Evolutionary conservation across 306 rosid species (phyloP), one percentile per base, ranked within the genome.

Genomic region (Senna tora): DNA sequence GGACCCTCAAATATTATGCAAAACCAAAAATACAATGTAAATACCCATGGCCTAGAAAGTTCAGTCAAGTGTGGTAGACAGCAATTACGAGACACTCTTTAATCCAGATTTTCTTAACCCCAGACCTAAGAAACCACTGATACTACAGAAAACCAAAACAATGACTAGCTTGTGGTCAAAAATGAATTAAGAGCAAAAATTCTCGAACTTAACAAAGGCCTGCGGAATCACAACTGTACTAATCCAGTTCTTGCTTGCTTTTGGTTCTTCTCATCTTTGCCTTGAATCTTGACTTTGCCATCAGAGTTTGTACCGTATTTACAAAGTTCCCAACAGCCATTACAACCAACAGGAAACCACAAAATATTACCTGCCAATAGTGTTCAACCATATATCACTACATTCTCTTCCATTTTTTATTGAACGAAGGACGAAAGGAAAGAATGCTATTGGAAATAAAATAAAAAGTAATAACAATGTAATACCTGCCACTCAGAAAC

Each of bases 401-500:
- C 0, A 36, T 36, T 7, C 4, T 36, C 8, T 5, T 7, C 39
- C 39, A 0, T 36, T 36, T 36, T 36, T 36, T 36, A 4, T 36
- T 36, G 8, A 36, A 2, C 21, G 20, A 57, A 19, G 47, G 32
- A 46, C 62, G 11, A 53, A 61, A 42, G 54, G 69, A 46, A 62
- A 19, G 62, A 38, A 38, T 10, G 0, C 22, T 46, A 7, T 20
- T n/a, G 16, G 42, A 7, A 54, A 49, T 63, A 54, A 54, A 73
- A 69, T 25, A 36, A 33, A 73, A 66, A 42, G 68, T 16, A 19
- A 16, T 58, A 7, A 5, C 70, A 46, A 73, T 47, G 62, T 39
- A 77, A 74, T 85, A 91, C 99, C 99, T 95, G 99, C 99, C 99
- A 95, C 78, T 95, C 99, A 36, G 96, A 83, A 78, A 78, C 79